These are phyloP conservation scores for Globisporangium alternatum DNA, from an alignment of 352 stramenopile species.

Conservation along the genomic window DNA sequence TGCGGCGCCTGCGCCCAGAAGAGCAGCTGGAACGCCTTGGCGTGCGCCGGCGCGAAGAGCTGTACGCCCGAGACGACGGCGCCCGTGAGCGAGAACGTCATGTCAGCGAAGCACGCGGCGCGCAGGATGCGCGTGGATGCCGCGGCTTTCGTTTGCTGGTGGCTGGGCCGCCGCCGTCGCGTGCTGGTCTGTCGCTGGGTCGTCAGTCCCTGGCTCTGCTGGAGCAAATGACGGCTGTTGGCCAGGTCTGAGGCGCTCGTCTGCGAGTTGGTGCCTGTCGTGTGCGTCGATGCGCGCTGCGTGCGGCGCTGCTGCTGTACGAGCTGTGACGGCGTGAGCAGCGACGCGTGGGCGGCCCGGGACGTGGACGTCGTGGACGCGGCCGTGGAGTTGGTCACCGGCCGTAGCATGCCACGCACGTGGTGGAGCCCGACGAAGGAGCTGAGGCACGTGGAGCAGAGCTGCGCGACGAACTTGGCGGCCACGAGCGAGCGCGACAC, in stretches of 20 bases:
- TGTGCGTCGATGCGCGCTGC: conserved; percentile 9
- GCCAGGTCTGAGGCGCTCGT: conserved; percentile 30
- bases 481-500: conserved; percentile 35
- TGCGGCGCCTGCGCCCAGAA: conserved; percentile 72
- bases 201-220: not conserved
- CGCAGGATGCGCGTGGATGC: conserved; percentile 64
- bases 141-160: conserved; percentile 35
- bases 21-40: conserved; percentile 50
- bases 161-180: conserved; percentile 30
- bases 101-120: conserved; percentile 67
- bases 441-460: conserved; percentile 64
- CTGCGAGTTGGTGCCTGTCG: conserved; percentile 27
- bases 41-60: conserved; percentile 32
- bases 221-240: conserved; percentile 19
- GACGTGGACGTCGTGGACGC: not conserved
- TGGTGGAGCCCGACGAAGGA: conserved; percentile 67
- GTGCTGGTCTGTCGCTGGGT: conserved; percentile 12
- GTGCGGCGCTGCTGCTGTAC: conserved; percentile 11
- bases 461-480: conserved; percentile 62
- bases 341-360: conserved; percentile 1
- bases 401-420: conserved; percentile 15
- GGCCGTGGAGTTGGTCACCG: conserved; percentile 9
- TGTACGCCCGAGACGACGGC: conserved; percentile 50
- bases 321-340: conserved; percentile 8
- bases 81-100: conserved; percentile 66